Evolutionary conservation across 1,139 yeast species (phyloP).

Genomic region (Zygoascus hellenicus): DNA sequence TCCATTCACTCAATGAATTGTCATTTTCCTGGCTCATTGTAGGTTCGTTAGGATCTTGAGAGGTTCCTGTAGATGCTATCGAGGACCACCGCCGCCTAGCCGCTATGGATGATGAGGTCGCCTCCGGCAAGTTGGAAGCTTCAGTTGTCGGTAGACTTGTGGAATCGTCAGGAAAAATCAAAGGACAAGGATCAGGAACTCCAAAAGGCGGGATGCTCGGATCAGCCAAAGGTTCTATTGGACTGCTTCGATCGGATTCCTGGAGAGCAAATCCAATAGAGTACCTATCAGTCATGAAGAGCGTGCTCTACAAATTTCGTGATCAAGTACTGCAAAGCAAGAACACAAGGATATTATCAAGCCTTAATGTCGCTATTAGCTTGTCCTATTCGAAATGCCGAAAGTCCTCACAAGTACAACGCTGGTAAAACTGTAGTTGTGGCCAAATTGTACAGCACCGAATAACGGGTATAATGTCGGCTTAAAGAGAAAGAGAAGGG

Average conservation of each 20-base stretch:
- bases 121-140: not conserved
- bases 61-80: not conserved
- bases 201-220: constrained; percentile 17
- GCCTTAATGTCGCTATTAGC: too few species aligned
- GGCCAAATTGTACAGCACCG: not conserved
- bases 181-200: constrained; percentile 18
- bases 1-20: not conserved
- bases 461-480: not conserved
- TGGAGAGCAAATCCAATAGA: constrained; percentile 21
- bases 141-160: constrained; percentile 16
- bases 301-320: not conserved
- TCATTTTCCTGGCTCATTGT: not conserved
- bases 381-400: too few species aligned
- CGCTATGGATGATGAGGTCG: not conserved
- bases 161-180: constrained; percentile 17
- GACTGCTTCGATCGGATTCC: constrained; percentile 17
- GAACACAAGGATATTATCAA: too few species aligned
- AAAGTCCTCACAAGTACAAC: too few species aligned
- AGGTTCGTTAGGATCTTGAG: not conserved
- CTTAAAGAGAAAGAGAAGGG: not conserved
- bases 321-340: too few species aligned
- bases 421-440: too few species aligned
- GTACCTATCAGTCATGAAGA: constrained; percentile 17
- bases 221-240: constrained; percentile 19
- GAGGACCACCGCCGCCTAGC: too few species aligned